A percentile compares a stretch with the other conserved stretches of the same genome.
Conservation (phyloP, 768 basidiomycete genomes). For the Suillus occidentalis region DNA sequence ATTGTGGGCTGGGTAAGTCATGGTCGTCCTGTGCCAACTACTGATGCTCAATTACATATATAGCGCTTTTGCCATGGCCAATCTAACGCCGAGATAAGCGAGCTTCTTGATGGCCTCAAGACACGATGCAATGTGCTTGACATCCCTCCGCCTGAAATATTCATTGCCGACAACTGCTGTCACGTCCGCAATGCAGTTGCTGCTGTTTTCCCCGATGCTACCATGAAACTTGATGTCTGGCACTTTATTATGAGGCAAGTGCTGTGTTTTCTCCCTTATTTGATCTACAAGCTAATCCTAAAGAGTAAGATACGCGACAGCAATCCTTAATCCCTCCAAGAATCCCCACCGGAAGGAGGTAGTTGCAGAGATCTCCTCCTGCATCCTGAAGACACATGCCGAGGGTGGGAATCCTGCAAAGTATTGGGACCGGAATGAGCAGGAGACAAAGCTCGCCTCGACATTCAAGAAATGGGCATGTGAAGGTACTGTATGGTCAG, state of each 20-base stretch:
- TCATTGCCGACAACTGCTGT: too few relatives aligned
- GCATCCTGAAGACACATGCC: slow-evolving; percentile 13
- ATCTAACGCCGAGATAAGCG: too few relatives aligned
- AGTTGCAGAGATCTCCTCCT: slow-evolving; percentile 11
- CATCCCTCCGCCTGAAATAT: slow-evolving; percentile 12
- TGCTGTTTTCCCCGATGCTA: slow-evolving; percentile 6
- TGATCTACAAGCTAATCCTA: slow-evolving; percentile 3
- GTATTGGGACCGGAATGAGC: slow-evolving; percentile 21
- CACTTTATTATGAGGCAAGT: slow-evolving; percentile 22
- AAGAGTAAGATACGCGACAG: slow-evolving; percentile 16
- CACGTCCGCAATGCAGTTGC: slow-evolving; percentile 8
- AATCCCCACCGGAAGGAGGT: slow-evolving; percentile 8
- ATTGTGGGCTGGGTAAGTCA: too few relatives aligned
- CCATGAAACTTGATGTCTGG: slow-evolving; percentile 17
- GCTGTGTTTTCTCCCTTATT: too few relatives aligned
- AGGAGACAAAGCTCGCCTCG: slow-evolving; percentile 13
- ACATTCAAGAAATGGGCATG: slow-evolving; percentile 17
- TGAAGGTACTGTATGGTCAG: slow-evolving; percentile 19
- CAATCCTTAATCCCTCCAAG: slow-evolving; percentile 17
- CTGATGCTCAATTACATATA: too few relatives aligned
- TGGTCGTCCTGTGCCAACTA: too few relatives aligned
- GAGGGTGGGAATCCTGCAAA: slow-evolving; percentile 9
- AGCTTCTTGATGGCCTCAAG: slow-evolving; percentile 11
- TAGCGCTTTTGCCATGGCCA: too few relatives aligned
- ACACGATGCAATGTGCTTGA: slow-evolving; percentile 10